Evolutionary conservation across 805 yeast species (phyloP).

Genomic region (Blastobotrys mokoenaii): DNA sequence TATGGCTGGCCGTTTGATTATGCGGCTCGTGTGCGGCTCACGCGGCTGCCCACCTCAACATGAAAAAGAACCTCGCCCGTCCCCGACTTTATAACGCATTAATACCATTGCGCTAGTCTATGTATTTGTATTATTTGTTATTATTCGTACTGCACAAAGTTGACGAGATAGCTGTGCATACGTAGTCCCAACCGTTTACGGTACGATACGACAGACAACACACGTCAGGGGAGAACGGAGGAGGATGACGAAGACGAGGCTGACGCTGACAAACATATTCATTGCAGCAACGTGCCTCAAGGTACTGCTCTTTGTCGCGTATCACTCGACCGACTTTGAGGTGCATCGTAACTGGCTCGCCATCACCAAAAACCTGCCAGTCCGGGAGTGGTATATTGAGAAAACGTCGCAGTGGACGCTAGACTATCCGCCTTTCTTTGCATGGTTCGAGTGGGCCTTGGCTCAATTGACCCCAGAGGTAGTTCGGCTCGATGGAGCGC

Average conservation of each 20-base stretch:
- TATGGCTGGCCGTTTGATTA: no score
- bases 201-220: no score
- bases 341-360: conserved; percentile 98
- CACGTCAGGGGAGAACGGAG: neutral
- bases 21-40: neutral
- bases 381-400: conserved; percentile 77
- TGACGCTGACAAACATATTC: conserved; percentile 50
- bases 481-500: conserved; percentile 68
- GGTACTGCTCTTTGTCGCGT: conserved; percentile 62
- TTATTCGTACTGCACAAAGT: no score
- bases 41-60: no score
- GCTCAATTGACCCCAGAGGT: conserved; percentile 59
- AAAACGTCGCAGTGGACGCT: conserved; percentile 83
- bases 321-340: conserved; percentile 93
- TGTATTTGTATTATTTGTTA: no score
- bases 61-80: no score
- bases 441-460: conserved; percentile 82
- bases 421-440: conserved; percentile 97
- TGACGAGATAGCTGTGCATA: no score
- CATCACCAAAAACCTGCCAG: conserved; percentile 67
- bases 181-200: no score
- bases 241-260: neutral
- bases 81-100: no score
- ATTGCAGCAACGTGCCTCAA: conserved; percentile 54
- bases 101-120: no score